Evolutionary conservation across 306 rosid species (phyloP).

Genomic region (Abrus precatorius): DNA sequence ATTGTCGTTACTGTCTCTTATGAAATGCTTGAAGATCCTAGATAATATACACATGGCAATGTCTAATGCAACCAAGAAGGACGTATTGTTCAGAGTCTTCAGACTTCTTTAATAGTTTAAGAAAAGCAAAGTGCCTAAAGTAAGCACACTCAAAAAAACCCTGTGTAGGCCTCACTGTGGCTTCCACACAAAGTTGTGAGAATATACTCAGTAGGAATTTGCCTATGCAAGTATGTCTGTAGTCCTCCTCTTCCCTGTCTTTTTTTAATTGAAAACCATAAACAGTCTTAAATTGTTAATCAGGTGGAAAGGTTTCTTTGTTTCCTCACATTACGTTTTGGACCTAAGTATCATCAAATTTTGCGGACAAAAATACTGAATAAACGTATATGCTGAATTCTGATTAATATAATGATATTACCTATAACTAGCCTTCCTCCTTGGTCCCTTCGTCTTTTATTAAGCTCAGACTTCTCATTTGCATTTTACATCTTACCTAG

Average conservation of each 20-base stretch:
- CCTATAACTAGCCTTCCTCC: background rate
- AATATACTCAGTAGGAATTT: conserved; percentile 10
- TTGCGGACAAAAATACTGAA: background rate
- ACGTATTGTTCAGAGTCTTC: conserved; percentile 26
- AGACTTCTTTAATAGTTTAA: conserved; percentile 33
- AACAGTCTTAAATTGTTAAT: conserved; percentile 28
- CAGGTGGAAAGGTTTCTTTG: conserved; percentile 23
- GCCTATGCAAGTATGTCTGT: conserved; percentile 11
- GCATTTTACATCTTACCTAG: conserved; percentile 7
- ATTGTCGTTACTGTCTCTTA: conserved; percentile 47
- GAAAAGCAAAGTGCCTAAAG: conserved; percentile 18
- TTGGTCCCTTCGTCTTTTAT: background rate
- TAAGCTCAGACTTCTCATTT: conserved; percentile 7
- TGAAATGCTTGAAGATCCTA: conserved; percentile 35
- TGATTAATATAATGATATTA: conserved; percentile 4
- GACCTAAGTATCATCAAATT: conserved; percentile 21
- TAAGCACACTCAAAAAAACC: conserved; percentile 20
- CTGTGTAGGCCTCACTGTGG: conserved; percentile 4
- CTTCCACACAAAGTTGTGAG: conserved; percentile 28
- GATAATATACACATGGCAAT: background rate
- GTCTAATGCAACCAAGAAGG: conserved; percentile 37
- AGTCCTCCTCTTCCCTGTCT: conserved; percentile 27
- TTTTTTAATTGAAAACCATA: conserved; percentile 22
- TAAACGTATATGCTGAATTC: conserved; percentile 2
- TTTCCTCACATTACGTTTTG: conserved; percentile 33